These are phyloP conservation scores for Stipa capillata DNA, from an alignment of 176 grass and related monocot genomes.

Conservation along the genomic window DNA sequence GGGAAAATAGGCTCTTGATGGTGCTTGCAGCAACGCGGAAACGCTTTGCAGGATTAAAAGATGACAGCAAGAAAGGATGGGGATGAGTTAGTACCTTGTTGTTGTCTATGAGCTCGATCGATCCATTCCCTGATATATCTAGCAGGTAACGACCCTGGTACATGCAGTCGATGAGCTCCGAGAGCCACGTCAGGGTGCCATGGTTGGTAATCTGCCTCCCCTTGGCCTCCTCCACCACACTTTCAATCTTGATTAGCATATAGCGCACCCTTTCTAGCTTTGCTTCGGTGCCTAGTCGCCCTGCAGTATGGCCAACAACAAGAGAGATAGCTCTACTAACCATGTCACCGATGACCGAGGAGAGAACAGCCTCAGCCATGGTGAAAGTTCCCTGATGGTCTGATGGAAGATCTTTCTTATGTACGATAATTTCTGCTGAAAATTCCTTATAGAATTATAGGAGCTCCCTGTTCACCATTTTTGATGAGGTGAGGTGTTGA, in stretches of 20 bases:
- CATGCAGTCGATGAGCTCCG: background rate
- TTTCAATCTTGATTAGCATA: background rate
- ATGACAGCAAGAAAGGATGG: background rate
- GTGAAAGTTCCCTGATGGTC: too few relatives aligned
- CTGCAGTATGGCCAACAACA: background rate
- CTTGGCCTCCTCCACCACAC: background rate
- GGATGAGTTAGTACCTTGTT: background rate
- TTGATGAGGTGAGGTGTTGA: background rate
- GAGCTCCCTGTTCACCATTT: background rate
- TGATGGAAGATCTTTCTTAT: background rate
- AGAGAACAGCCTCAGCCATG: background rate
- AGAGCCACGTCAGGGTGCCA: background rate
- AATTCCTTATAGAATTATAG: background rate
- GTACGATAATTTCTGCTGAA: background rate
- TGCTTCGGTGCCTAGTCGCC: background rate
- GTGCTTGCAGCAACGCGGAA: background rate
- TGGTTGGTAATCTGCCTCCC: background rate
- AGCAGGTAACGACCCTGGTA: background rate
- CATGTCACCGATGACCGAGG: background rate
- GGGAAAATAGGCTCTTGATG: background rate
- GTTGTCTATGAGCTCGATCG: background rate
- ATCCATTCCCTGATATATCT: background rate
- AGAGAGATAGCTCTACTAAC: background rate
- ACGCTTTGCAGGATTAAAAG: background rate
- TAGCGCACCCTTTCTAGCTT: background rate